Evolutionary conservation across 2,329 filamentous ascomycete genomes (phyloP).

Genomic region (Aspergillus candidus): DNA sequence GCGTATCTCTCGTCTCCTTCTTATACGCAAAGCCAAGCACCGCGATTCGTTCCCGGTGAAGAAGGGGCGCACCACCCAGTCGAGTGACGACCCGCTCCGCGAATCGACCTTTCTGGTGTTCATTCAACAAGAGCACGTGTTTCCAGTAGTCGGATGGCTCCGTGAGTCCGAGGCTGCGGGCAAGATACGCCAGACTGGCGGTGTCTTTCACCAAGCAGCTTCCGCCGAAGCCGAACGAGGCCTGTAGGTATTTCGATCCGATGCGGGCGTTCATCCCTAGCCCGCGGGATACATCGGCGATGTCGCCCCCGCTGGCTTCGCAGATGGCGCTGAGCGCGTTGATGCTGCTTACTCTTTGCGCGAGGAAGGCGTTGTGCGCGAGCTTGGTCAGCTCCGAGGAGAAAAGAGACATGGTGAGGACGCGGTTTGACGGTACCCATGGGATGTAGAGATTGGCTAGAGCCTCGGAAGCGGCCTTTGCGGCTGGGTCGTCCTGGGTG

Average conservation of each 20-base stretch:
- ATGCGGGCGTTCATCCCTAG: conserved; percentile 67
- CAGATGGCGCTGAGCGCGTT: conserved; percentile 77
- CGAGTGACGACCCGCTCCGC: conserved; percentile 58
- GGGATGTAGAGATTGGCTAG: conserved; percentile 61
- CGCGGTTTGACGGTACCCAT: conserved; percentile 63
- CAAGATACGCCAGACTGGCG: conserved; percentile 65
- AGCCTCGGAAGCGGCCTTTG: conserved; percentile 56
- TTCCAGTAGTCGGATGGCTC: conserved; percentile 73
- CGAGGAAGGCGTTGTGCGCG: conserved; percentile 72
- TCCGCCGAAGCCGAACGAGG: conserved; percentile 71
- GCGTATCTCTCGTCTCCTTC: conserved; percentile 69
- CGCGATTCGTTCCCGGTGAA: conserved; percentile 64
- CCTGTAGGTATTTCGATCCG: conserved; percentile 66
- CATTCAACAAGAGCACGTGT: conserved; percentile 69
- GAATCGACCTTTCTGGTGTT: conserved; percentile 66
- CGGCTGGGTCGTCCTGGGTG: conserved; percentile 55
- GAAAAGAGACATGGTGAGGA: conserved; percentile 68
- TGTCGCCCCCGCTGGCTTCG: conserved; percentile 67
- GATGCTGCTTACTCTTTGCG: conserved; percentile 74
- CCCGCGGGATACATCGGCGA: conserved; percentile 64
- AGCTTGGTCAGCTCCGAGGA: conserved; percentile 75
- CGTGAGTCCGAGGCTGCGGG: conserved; percentile 61
- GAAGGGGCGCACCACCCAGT: conserved; percentile 55
- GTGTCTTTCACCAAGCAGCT: conserved; percentile 80
- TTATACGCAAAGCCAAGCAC: conserved; percentile 75